These are phyloP conservation scores for Chlorella variabilis DNA, from an alignment of 163 green algal species.

Conservation along the genomic window DNA sequence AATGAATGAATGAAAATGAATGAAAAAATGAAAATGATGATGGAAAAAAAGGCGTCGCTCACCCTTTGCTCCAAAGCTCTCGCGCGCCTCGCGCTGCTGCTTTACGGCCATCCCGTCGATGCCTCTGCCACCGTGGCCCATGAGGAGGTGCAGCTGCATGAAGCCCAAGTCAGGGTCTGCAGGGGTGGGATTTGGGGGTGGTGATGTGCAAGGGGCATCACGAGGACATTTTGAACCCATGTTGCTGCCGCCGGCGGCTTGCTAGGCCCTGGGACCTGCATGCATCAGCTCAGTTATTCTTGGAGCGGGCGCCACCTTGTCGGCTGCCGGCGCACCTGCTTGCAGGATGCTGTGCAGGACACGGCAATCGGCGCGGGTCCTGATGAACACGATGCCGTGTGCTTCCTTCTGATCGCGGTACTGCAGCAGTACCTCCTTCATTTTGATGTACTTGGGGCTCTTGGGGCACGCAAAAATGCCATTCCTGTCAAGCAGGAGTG, in stretches of 20 bases:
- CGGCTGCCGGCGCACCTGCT: not conserved
- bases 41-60: no score
- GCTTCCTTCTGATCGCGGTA: not conserved
- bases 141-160: slow-evolving; percentile 1
- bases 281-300: no score
- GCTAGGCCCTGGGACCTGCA: no score
- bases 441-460: not conserved
- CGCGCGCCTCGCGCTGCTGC: not conserved
- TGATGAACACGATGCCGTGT: slow-evolving; percentile 1
- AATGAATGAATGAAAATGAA: no score
- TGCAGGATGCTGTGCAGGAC: slow-evolving; percentile 3
- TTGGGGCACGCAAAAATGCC: not conserved
- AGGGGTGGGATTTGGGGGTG: no score
- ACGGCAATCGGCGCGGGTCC: not conserved
- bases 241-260: not conserved
- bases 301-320: no score
- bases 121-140: not conserved
- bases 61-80: not conserved
- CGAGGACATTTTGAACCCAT: not conserved
- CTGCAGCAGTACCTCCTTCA: not conserved
- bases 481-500: not conserved
- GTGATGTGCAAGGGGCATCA: no score
- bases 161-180: not conserved
- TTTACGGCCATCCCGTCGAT: not conserved
- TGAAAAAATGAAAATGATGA: no score